Conservation (phyloP, 352 stramenopile genomes). For the Pythium oligandrum region DNA sequence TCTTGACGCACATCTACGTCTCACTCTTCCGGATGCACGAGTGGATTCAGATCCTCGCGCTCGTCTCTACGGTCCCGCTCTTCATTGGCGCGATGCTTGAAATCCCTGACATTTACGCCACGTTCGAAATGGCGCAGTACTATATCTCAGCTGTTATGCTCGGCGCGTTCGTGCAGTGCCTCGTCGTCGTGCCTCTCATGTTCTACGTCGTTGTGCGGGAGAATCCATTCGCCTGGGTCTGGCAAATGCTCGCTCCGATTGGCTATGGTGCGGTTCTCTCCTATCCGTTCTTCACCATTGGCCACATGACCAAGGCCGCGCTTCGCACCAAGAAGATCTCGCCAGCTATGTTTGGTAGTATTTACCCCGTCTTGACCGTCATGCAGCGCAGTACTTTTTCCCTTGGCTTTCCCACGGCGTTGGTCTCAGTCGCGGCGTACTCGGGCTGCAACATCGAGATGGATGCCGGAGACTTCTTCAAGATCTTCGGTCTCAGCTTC, state of each 20-base stretch:
- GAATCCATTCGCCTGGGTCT: constrained; percentile 54
- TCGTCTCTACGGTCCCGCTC: constrained; percentile 45
- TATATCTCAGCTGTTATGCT: constrained; percentile 32
- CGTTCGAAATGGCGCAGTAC: constrained; percentile 33
- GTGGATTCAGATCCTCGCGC: constrained; percentile 45
- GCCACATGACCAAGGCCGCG: constrained; percentile 55
- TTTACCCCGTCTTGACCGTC: constrained; percentile 54
- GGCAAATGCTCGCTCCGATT: constrained; percentile 33
- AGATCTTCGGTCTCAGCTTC: constrained; percentile 43
- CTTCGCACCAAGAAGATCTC: constrained; percentile 42
- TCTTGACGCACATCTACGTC: constrained; percentile 57
- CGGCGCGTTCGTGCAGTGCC: constrained; percentile 25
- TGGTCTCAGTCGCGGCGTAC: constrained; percentile 50
- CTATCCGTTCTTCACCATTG: constrained; percentile 39
- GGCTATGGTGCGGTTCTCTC: constrained; percentile 45
- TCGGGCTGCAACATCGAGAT: constrained; percentile 39
- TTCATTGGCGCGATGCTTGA: constrained; percentile 37
- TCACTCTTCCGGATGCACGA: constrained; percentile 54
- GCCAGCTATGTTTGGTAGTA: constrained; percentile 41
- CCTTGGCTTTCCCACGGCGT: constrained; percentile 31
- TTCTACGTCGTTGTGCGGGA: constrained; percentile 46
- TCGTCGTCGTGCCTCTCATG: constrained; percentile 37
- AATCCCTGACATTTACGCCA: constrained; percentile 24
- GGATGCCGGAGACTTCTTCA: constrained; percentile 22
- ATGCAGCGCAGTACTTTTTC: constrained; percentile 48